Conservation (phyloP, 225 moss, liverwort and hornwort genomes). For the Polytrichum formosum region DNA sequence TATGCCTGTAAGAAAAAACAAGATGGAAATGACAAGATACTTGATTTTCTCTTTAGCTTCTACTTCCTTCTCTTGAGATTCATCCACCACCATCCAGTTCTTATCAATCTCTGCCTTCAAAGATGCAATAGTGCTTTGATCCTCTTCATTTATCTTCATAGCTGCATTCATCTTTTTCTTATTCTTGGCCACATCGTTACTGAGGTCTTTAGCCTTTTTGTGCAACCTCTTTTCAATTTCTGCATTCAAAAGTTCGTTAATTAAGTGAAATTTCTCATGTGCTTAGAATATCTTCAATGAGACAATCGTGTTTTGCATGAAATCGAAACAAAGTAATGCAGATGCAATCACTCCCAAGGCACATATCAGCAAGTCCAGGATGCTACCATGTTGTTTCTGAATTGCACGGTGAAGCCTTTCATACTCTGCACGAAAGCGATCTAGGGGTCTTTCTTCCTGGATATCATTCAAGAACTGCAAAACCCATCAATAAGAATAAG, state of each 20-base stretch:
- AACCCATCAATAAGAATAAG: neutral
- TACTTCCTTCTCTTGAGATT: conserved; percentile 78
- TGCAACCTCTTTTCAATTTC: conserved; percentile 74
- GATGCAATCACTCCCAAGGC: neutral
- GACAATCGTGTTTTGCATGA: too few relatives aligned
- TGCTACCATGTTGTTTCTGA: conserved; percentile 71
- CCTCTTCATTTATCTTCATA: conserved; percentile 68
- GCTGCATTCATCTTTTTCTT: conserved; percentile 57
- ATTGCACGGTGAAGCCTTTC: conserved; percentile 75
- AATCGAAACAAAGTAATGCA: neutral
- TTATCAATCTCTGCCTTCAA: conserved; percentile 77
- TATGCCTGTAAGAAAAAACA: neutral
- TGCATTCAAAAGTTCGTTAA: conserved; percentile 20
- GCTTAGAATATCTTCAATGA: too few relatives aligned
- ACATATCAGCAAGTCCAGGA: neutral
- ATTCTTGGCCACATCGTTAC: conserved; percentile 59
- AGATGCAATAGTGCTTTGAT: conserved; percentile 63
- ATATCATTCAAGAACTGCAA: conserved; percentile 69
- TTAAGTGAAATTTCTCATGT: neutral
- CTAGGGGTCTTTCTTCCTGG: conserved; percentile 61
- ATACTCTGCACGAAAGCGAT: conserved; percentile 68
- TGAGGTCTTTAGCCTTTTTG: conserved; percentile 68
- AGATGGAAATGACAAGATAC: conserved; percentile 25
- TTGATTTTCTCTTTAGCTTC: conserved; percentile 73
- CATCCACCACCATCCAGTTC: conserved; percentile 85